Evolutionary conservation across 2,329 filamentous ascomycete species (phyloP).

Genomic region (Lecanicillium sp.): DNA sequence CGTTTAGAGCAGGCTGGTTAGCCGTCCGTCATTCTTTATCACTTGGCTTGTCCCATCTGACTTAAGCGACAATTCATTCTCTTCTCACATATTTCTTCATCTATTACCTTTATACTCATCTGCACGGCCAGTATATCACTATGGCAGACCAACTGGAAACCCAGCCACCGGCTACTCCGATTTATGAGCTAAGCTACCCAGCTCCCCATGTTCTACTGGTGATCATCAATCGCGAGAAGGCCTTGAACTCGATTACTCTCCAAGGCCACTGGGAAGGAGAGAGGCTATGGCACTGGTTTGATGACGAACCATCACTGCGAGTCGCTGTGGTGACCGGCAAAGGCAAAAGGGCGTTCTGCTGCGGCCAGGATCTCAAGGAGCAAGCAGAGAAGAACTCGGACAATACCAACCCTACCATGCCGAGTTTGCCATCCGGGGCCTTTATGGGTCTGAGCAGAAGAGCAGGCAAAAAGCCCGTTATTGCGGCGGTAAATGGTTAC

Average conservation of each 20-base stretch:
- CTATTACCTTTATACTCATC: no score
- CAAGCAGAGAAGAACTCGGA: constrained; percentile 27
- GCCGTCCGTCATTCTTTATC: no score
- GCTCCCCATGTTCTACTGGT: constrained; percentile 40
- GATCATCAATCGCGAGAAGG: constrained; percentile 41
- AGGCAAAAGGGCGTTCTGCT: constrained; percentile 45
- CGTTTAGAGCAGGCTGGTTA: no score
- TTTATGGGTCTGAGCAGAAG: constrained; percentile 43
- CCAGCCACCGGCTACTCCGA: constrained; percentile 10
- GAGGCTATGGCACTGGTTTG: constrained; percentile 44
- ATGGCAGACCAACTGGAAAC: constrained; percentile 11
- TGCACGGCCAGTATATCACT: neutral
- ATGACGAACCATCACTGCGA: constrained; percentile 37
- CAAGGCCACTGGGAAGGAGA: constrained; percentile 41
- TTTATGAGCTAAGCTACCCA: constrained; percentile 33
- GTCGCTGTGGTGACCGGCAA: constrained; percentile 43
- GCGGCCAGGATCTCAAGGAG: constrained; percentile 47
- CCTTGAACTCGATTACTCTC: constrained; percentile 37
- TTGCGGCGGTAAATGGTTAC: constrained; percentile 52
- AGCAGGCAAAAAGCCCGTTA: constrained; percentile 51
- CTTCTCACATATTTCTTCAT: no score
- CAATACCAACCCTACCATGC: constrained; percentile 7
- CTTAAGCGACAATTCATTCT: no score
- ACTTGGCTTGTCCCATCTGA: no score
- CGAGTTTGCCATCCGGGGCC: constrained; percentile 30